These are phyloP conservation scores for Globisporangium splendens DNA, from an alignment of 352 stramenopile genomes.

Conservation along the genomic window DNA sequence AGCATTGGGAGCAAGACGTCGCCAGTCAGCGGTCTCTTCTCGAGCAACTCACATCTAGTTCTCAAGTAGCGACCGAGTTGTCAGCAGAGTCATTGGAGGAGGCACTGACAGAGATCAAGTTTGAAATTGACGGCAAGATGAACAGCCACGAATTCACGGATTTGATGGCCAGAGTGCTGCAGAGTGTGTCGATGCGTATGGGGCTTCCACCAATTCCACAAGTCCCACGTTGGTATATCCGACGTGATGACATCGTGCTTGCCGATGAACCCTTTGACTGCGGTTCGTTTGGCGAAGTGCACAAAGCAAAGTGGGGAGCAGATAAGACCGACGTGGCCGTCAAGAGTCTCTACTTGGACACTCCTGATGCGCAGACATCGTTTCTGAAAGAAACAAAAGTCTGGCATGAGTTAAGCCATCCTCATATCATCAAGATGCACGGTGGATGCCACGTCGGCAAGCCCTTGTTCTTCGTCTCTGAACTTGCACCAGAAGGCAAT, in stretches of 20 bases:
- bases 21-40: background rate
- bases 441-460: slow-evolving; percentile 37
- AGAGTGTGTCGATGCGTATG: background rate
- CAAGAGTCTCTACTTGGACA: slow-evolving; percentile 19
- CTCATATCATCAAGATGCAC: slow-evolving; percentile 35
- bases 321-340: slow-evolving; percentile 35
- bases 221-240: slow-evolving; percentile 23
- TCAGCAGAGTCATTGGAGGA: background rate
- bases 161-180: background rate
- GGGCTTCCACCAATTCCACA: slow-evolving; percentile 2
- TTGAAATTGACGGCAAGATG: background rate
- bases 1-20: slow-evolving; percentile 8
- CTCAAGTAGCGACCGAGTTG: background rate
- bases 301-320: slow-evolving; percentile 25
- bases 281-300: slow-evolving; percentile 25
- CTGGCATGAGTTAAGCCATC: slow-evolving; percentile 32
- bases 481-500: background rate
- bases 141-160: background rate
- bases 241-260: slow-evolving; percentile 22
- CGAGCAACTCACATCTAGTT: background rate
- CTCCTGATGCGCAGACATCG: slow-evolving; percentile 13
- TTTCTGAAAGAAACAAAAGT: slow-evolving; percentile 37
- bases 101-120: background rate
- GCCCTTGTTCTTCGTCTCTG: slow-evolving; percentile 16
- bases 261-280: slow-evolving; percentile 22